Conservation (phyloP, 768 basidiomycete genomes). For the Mycena indigotica region DNA sequence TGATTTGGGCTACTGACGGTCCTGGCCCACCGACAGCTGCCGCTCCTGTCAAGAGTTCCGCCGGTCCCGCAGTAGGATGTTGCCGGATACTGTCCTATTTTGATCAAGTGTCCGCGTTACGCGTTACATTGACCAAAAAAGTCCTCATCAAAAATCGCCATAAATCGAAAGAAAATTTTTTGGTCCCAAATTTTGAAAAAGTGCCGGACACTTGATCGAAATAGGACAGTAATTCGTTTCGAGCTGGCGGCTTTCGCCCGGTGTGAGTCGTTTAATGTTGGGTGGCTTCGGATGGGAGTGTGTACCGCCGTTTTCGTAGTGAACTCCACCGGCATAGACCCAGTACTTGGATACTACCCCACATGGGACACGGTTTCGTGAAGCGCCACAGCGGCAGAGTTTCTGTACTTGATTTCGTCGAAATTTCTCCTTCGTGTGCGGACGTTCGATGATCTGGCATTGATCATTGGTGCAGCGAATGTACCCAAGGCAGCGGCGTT, state of each 20-base stretch:
- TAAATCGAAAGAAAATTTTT: too few species aligned
- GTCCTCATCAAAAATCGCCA: too few species aligned
- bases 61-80: not conserved
- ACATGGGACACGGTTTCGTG: not conserved
- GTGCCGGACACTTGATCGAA: too few species aligned
- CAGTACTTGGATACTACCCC: not conserved
- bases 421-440: not conserved
- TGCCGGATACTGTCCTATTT: too few species aligned
- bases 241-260: not conserved
- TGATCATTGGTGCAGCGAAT: not conserved
- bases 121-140: too few species aligned
- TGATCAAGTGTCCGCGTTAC: too few species aligned
- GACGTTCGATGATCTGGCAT: not conserved
- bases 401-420: not conserved
- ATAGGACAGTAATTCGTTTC: too few species aligned
- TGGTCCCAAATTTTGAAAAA: too few species aligned
- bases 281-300: slow-evolving; percentile 7
- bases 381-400: not conserved
- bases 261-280: not conserved
- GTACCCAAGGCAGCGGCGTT: not conserved
- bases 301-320: slow-evolving; percentile 2
- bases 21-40: not conserved
- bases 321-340: not conserved
- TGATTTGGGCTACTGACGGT: not conserved
- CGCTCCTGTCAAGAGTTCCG: slow-evolving; percentile 1